These are phyloP conservation scores for Rosellinia necatrix DNA, from an alignment of 2,329 filamentous ascomycete genomes.

Conservation along the genomic window DNA sequence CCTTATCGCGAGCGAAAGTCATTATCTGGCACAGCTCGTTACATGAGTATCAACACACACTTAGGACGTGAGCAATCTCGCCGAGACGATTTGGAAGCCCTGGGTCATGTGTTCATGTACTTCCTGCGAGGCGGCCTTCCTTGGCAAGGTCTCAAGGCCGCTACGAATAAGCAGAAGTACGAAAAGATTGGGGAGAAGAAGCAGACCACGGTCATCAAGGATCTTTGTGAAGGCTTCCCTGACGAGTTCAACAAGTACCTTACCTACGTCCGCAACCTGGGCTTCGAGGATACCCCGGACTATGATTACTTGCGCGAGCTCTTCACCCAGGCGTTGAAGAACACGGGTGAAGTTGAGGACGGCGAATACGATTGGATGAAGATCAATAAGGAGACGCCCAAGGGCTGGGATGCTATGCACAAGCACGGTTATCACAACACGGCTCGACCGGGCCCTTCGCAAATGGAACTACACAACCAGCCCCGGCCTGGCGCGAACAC, in stretches of 20 bases:
- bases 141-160: constrained; percentile 75
- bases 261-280: constrained; percentile 94
- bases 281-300: constrained; percentile 97
- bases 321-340: constrained; percentile 95
- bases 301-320: constrained; percentile 97
- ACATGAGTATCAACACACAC: constrained; percentile 99
- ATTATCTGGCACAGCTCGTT: constrained; percentile 91
- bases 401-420: constrained; percentile 87
- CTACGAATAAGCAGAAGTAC: constrained; percentile 93
- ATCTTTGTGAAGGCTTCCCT: constrained; percentile 93
- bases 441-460: constrained; percentile 77
- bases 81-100: constrained; percentile 91
- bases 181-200: constrained; percentile 99
- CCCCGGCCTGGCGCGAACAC: constrained; percentile 68
- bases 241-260: constrained; percentile 98
- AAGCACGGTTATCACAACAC: constrained; percentile 73
- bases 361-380: constrained; percentile 99
- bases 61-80: constrained; percentile 94
- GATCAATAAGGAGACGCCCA: constrained; percentile 79
- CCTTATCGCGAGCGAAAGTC: constrained; percentile 97
- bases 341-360: constrained; percentile 91
- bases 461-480: constrained; percentile 80
- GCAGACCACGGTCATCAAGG: constrained; percentile 95
- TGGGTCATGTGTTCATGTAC: constrained; percentile 77
- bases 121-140: constrained; percentile 72